phyloP scores from a whole-genome alignment of 202 grass and related monocot genomes.

The Carex arenaria region DNA sequence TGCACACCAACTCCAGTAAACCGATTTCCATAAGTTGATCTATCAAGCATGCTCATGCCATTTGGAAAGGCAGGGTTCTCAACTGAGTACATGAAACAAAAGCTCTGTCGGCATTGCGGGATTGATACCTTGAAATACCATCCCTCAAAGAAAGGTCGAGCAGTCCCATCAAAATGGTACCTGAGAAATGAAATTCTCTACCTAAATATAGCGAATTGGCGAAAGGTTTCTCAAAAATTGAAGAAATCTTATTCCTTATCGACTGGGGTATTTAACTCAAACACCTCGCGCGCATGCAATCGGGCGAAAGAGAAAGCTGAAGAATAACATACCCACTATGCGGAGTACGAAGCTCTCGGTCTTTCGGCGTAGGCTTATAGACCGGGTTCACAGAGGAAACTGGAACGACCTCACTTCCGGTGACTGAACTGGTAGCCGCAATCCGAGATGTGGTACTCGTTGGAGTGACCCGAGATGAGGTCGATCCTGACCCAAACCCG shows the following conservation, averaged over 20 bases:
- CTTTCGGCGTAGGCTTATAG: constrained; percentile 57
- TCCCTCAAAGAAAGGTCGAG: constrained; percentile 71
- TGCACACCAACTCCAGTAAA: constrained; percentile 84
- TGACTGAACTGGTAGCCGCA: background rate
- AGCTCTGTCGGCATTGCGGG: constrained; percentile 59
- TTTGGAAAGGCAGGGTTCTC: constrained; percentile 83
- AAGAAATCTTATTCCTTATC: background rate
- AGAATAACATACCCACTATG: constrained; percentile 63
- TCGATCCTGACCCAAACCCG: background rate
- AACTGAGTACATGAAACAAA: constrained; percentile 94
- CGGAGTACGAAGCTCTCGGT: constrained; percentile 71
- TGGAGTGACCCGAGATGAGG: background rate
- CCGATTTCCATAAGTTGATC: constrained; percentile 32
- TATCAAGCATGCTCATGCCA: constrained; percentile 60
- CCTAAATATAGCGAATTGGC: background rate
- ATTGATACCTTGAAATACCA: constrained; percentile 98
- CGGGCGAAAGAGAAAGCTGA: background rate
- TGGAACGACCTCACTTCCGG: background rate
- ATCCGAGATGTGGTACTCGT: background rate
- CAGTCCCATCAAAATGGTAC: constrained; percentile 78
- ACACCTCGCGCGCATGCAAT: background rate
- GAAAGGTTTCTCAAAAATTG: background rate
- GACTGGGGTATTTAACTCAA: background rate
- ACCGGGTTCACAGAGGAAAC: constrained; percentile 26
- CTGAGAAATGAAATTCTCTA: constrained; percentile 32